These are phyloP conservation scores for Penicillium coprophilum DNA, from an alignment of 495 filamentous ascomycete species.

Conservation along the genomic window DNA sequence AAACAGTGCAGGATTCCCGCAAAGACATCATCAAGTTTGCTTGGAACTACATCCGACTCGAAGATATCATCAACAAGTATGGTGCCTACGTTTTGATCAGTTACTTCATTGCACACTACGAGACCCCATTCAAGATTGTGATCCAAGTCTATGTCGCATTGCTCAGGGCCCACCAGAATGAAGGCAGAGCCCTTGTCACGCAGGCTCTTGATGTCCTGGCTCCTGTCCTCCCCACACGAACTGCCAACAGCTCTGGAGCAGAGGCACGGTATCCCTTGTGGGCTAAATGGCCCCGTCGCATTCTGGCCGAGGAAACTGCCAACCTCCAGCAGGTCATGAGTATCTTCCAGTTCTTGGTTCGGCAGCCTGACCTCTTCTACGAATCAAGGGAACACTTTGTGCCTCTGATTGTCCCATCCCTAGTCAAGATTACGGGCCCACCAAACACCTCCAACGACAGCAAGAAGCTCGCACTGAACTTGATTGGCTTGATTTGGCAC, in stretches of 20 bases:
- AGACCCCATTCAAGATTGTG: constrained; percentile 94
- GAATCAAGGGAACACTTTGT: constrained; percentile 90
- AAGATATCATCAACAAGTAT: constrained; percentile 99
- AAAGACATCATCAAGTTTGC: constrained; percentile 99
- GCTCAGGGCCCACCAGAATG: constrained; percentile 88
- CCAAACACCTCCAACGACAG: constrained; percentile 88
- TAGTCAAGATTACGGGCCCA: constrained; percentile 82
- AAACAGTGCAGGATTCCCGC: constrained; percentile 79
- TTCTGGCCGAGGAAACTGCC: constrained; percentile 91
- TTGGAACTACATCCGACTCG: constrained; percentile 96
- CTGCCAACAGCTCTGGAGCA: constrained; percentile 36
- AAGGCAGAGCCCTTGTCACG: constrained; percentile 87
- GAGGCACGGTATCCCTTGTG: constrained; percentile 71
- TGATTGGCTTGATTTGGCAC: constrained; percentile 84
- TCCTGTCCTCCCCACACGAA: constrained; percentile 80
- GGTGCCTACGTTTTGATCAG: constrained; percentile 95
- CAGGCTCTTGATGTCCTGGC: constrained; percentile 93
- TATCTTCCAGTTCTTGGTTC: constrained; percentile 95
- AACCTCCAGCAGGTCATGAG: constrained; percentile 95
- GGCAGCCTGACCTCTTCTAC: constrained; percentile 90
- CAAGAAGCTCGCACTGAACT: constrained; percentile 85
- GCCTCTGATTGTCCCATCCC: constrained; percentile 79
- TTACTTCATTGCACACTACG: constrained; percentile 96
- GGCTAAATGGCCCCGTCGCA: constrained; percentile 88
- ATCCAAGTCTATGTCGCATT: constrained; percentile 90